A percentile compares a stretch with the other conserved stretches of the same genome.
phyloP scores from a whole-genome alignment of 2,329 filamentous ascomycete species.

The Massarina eburnea region DNA sequence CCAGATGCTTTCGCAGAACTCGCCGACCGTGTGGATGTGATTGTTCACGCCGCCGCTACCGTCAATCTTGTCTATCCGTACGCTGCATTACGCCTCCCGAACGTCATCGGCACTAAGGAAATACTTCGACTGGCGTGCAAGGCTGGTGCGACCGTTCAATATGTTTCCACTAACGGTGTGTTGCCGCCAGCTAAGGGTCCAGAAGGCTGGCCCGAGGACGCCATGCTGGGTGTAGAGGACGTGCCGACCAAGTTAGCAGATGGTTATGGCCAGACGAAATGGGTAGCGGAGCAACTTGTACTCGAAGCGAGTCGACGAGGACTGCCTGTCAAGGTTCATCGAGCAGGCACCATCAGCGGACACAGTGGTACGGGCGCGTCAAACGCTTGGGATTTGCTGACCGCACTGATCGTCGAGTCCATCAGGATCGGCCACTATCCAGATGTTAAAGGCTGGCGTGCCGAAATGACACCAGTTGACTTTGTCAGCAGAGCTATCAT shows the following conservation, averaged over 20 bases:
- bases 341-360: constrained; percentile 76
- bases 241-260: constrained; percentile 70
- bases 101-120: constrained; percentile 77
- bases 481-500: constrained; percentile 76
- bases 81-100: constrained; percentile 71
- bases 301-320: constrained; percentile 69
- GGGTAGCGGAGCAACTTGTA: constrained; percentile 77
- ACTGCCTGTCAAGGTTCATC: constrained; percentile 70
- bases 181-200: constrained; percentile 63
- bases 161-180: constrained; percentile 80
- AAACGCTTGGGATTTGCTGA: constrained; percentile 77
- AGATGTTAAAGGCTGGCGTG: constrained; percentile 71
- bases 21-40: constrained; percentile 67
- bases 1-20: constrained; percentile 67
- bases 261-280: constrained; percentile 79
- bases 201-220: constrained; percentile 70
- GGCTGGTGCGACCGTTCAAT: constrained; percentile 71
- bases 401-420: constrained; percentile 75
- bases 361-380: constrained; percentile 74
- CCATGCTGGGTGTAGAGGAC: constrained; percentile 66
- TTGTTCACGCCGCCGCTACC: constrained; percentile 75
- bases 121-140: constrained; percentile 70
- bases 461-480: constrained; percentile 84
- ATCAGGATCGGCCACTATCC: constrained; percentile 71
- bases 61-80: constrained; percentile 78